Evolutionary conservation across 352 stramenopile species (phyloP).

Genomic region (Thalassiosira hispida): DNA sequence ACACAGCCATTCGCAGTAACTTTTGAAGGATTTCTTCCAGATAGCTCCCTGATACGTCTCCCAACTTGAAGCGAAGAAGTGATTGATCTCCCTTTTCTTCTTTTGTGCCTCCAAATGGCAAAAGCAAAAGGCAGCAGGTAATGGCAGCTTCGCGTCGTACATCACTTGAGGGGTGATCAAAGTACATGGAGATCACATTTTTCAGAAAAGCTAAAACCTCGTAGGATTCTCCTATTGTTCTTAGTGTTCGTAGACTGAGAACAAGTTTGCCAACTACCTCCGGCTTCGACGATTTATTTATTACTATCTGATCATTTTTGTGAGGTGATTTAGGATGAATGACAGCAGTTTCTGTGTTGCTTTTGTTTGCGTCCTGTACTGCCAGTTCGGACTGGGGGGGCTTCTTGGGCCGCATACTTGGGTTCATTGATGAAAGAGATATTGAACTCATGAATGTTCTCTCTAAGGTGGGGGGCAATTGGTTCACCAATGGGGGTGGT

Average conservation of each 20-base stretch:
- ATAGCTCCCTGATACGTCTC: constrained; percentile 86
- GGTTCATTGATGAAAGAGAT: constrained; percentile 59
- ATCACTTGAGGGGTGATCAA: constrained; percentile 89
- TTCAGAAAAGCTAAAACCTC: constrained; percentile 94
- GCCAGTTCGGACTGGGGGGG: constrained; percentile 13
- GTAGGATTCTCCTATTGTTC: constrained; percentile 88
- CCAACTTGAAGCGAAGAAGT: constrained; percentile 47
- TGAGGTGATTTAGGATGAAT: constrained; percentile 18
- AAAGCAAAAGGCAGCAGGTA: constrained; percentile 85
- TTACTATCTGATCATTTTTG: constrained; percentile 28
- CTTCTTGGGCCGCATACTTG: constrained; percentile 40
- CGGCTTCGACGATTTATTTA: constrained; percentile 69
- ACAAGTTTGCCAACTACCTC: constrained; percentile 82
- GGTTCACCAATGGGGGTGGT: constrained; percentile 7
- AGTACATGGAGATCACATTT: constrained; percentile 92
- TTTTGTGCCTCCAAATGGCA: constrained; percentile 57
- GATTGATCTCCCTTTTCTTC: constrained; percentile 6
- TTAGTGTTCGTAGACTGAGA: constrained; percentile 92
- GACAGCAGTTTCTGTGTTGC: constrained; percentile 56
- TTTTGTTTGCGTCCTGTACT: constrained; percentile 1
- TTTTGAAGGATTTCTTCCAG: constrained; percentile 93
- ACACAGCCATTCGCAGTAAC: constrained; percentile 91
- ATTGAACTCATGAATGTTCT: constrained; percentile 57
- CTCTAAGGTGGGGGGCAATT: constrained; percentile 32
- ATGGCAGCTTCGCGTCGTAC: constrained; percentile 90